Percentiles rank a stretch among this genome's conserved stretches.
Conservation (phyloP, 148 eudicot species). For the Rhododendron ferrugineum region DNA sequence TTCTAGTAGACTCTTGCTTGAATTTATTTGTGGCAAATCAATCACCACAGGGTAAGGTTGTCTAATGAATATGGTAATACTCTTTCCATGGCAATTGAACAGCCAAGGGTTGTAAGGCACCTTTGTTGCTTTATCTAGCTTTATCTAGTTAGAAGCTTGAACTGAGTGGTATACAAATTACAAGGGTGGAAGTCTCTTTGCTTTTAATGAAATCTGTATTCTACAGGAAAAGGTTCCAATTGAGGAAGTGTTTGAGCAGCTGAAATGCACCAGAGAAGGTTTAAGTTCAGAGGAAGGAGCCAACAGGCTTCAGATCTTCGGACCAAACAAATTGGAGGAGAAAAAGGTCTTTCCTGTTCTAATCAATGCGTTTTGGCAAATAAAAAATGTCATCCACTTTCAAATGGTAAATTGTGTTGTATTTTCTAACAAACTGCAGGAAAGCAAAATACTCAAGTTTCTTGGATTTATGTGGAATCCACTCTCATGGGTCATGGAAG, state of each 20-base stretch:
- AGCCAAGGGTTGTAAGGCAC: neutral
- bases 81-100: neutral
- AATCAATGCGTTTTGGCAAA: neutral
- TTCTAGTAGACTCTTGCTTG: neutral
- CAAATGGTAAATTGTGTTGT: neutral
- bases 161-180: neutral
- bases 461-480: constrained; percentile 99
- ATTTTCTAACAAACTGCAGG: constrained; percentile 31
- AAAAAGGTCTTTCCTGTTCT: constrained; percentile 46
- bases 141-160: neutral
- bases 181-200: neutral
- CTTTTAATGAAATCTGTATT: neutral
- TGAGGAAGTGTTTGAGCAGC: constrained; percentile 88
- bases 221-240: constrained; percentile 85
- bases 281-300: constrained; percentile 66
- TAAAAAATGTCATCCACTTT: neutral
- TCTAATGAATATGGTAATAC: neutral
- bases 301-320: constrained; percentile 74
- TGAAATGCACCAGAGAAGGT: constrained; percentile 82
- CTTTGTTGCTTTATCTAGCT: neutral
- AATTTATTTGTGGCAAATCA: neutral
- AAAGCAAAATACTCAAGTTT: constrained; percentile 91
- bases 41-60: neutral
- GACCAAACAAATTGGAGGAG: constrained; percentile 92
- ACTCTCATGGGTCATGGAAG: constrained; percentile 98